Evolutionary conservation across 371 early-diverging fungal species (phyloP), one percentile per base, ranked within the genome.

Genomic region (Encephalitozoon intestinalis): DNA sequence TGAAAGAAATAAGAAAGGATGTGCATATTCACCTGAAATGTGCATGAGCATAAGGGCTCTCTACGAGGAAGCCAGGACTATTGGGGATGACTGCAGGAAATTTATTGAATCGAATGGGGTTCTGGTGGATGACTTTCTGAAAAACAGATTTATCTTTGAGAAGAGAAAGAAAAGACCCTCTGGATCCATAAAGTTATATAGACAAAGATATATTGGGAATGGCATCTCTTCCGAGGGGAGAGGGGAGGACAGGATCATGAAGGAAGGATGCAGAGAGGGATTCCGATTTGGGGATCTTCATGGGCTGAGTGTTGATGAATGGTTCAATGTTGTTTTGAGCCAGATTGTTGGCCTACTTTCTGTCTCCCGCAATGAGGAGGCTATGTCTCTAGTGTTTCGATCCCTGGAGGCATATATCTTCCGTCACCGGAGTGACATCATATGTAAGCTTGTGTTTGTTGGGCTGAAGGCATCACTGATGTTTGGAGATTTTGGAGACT

Each of bases 291-390:
- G 26, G 18, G 66, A 70, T 65, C 70, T 81, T 4, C 78, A 75
- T 67, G 81, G 81, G 0, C 30, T 81, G 34, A 50, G 67, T 25
- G 34, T 54, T 21, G 64, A 78, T 7, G 81, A 81, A 63, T 81
- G 81, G 81, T 50, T 49, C 34, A n/a, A 65, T 67, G 63, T 81
- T 34, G 18, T 78, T 1, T 63, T 40, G 30, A 44, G 67, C 0
- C 52, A 39, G 30, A 67, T 76, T 4, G 34, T 37, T 12, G 21
- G 7, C 40, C 64, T 51, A 5, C 65, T 78, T 9, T 31, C 12
- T 11, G 30, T 25, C 18, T 25, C 26, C 3, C 40, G 77, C 7
- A 63, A 34, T 63, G 21, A 39, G 18, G 67, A 67, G 11, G 73
- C 74, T 21, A 58, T 71, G 21, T 58, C 66, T n/a, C 39, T 82